phyloP scores from a whole-genome alignment of 176 grass and related monocot species.

The Poa pratensis region DNA sequence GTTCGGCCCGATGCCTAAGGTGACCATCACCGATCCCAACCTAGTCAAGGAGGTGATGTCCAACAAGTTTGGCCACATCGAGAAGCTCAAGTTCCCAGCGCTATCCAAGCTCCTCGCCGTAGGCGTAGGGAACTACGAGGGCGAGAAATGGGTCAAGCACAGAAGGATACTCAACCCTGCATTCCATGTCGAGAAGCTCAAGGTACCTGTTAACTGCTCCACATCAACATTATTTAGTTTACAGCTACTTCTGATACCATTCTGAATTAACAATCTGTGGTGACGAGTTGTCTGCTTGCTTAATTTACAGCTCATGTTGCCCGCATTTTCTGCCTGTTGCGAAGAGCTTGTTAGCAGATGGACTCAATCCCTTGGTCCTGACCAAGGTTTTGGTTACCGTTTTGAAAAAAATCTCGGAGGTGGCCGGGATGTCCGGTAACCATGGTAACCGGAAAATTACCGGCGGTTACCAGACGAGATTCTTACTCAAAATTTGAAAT shows the following conservation, averaged over 20 bases:
- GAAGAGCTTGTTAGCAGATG: constrained; percentile 60
- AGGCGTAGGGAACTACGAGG: constrained; percentile 22
- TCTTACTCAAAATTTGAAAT: too few relatives aligned
- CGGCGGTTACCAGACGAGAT: too few relatives aligned
- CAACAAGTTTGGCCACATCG: constrained; percentile 56
- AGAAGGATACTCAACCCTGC: constrained; percentile 62
- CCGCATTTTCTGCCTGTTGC: constrained; percentile 63
- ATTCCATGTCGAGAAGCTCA: constrained; percentile 60
- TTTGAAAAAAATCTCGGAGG: too few relatives aligned
- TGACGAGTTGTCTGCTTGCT: not conserved
- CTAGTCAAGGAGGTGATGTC: constrained; percentile 50
- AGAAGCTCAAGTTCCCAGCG: constrained; percentile 38
- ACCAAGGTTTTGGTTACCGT: too few relatives aligned
- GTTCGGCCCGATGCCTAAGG: constrained; percentile 53
- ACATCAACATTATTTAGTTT: not conserved
- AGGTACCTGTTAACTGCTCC: constrained; percentile 36
- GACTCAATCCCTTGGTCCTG: constrained; percentile 41
- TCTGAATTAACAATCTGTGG: not conserved
- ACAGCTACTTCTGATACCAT: not conserved
- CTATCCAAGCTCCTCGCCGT: constrained; percentile 25
- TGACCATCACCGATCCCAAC: constrained; percentile 55
- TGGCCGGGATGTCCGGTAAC: too few relatives aligned
- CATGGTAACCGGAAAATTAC: too few relatives aligned
- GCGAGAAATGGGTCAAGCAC: constrained; percentile 72
- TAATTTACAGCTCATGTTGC: constrained; percentile 62